phyloP scores from a whole-genome alignment of 768 basidiomycete species.

The Xanthoconium purpureum region DNA sequence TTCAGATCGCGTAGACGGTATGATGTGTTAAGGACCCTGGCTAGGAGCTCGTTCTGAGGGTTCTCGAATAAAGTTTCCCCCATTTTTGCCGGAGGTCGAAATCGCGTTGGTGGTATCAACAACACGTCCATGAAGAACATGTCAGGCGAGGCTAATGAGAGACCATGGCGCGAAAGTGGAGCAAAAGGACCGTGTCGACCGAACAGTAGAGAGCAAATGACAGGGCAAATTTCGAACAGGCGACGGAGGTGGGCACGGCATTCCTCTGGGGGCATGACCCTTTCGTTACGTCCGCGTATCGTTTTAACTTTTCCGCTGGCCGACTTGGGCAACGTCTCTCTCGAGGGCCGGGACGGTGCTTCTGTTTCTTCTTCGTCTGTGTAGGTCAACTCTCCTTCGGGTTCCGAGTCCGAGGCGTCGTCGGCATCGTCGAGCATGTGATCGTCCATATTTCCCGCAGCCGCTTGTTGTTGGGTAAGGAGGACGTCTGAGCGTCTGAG shows the following conservation, averaged over 20 bases:
- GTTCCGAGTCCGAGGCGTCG: conserved; percentile 49
- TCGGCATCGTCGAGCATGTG: conserved; percentile 41
- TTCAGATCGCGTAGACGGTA: conserved; percentile 80
- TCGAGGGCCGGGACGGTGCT: conserved; percentile 27
- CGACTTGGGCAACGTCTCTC: conserved; percentile 55
- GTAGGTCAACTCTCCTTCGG: conserved; percentile 44
- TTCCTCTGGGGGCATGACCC: conserved; percentile 87
- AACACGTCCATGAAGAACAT: conserved; percentile 97
- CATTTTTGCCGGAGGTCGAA: conserved; percentile 90
- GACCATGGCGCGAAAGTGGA: conserved; percentile 51
- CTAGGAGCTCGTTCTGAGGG: conserved; percentile 88
- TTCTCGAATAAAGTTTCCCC: conserved; percentile 94
- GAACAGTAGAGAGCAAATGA: conserved; percentile 85
- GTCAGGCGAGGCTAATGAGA: conserved; percentile 77
- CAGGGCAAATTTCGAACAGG: conserved; percentile 77
- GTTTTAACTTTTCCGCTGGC: conserved; percentile 79
- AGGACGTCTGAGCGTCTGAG: conserved; percentile 78
- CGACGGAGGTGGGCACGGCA: conserved; percentile 90
- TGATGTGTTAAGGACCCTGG: conserved; percentile 75
- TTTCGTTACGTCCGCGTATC: conserved; percentile 78
- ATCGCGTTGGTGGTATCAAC: conserved; percentile 90
- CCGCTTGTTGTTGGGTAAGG: conserved; percentile 38
- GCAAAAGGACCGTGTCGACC: conserved; percentile 89
- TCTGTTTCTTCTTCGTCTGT: conserved; percentile 53
- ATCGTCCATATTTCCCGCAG: conserved; percentile 29